Base-by-base conservation (phyloP, 306 rosid genomes). In the Arachis stenosperma region DNA sequence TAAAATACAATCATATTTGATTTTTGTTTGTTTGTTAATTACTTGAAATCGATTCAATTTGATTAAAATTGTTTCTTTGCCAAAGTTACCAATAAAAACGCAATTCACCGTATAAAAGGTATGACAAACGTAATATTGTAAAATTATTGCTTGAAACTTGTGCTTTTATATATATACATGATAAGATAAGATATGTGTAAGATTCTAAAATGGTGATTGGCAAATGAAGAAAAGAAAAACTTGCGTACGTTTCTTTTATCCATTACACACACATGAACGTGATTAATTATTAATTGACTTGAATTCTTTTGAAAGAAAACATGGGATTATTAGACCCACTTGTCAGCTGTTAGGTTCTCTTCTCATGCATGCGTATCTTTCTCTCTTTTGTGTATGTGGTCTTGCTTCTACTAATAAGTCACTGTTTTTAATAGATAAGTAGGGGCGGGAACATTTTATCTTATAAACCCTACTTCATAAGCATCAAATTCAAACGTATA, bases 351-450 rank as follows among this genome's bases (percentile, higher is more conserved):
- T 77, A 69, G 61, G 53, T 50, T 65, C 64, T 42, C 0, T 5
- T 15, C 14, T 33, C 67, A 59, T 81, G 84, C 89, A 88, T 88
- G 84, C 88, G 76, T 82, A 84, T 85, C 87, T 84, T 83, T 83
- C 82, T 81, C 80, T 65, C 77, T 67, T 39, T 75, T 82, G 77
- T 78, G 9, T 70, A 84, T 65, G 95, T 91, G 97, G 98, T 94
- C 98, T 94, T 79, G 15, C 73, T 69, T 52, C 37, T 79, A 68
- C 22, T 59, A 11, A 75, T 59, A 11, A 75, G 78, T 63, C 71
- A 54, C 80, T 51, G 54, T 79, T 70, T 70, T 53, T 71, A 6
- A 70, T 59, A 67, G 79, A 80, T 73, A 64, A 33, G 57, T 17
- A 12, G n/a, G 6, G n/a, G 17, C 17, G 17, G 17, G 2, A 14